These are phyloP conservation scores for Hyphodiscus sp. DNA, from an alignment of 2,329 filamentous ascomycete genomes.

Conservation along the genomic window DNA sequence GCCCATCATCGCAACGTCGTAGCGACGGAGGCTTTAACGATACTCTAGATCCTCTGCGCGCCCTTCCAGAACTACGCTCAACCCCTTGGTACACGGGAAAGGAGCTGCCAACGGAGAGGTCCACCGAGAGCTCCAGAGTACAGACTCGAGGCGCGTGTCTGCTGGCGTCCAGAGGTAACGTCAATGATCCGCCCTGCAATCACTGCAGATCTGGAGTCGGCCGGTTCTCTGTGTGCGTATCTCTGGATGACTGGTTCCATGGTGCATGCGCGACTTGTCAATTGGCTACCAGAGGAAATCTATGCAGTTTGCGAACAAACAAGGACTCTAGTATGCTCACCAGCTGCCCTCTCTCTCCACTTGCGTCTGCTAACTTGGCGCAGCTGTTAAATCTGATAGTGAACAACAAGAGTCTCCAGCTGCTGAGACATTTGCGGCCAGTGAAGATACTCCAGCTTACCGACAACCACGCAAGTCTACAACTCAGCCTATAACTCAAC, in stretches of 20 bases:
- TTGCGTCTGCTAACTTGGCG: not conserved
- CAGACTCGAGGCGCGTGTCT: constrained; percentile 20
- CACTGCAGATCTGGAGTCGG: constrained; percentile 15
- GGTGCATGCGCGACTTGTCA: constrained; percentile 24
- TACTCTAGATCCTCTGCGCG: constrained; percentile 10
- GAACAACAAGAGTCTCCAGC: not conserved
- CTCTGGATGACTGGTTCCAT: constrained; percentile 16
- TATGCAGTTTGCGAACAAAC: constrained; percentile 15
- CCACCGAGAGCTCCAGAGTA: constrained; percentile 11
- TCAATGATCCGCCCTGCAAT: constrained; percentile 16
- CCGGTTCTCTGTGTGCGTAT: constrained; percentile 17
- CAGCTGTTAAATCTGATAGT: not conserved
- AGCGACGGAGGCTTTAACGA: constrained; percentile 3
- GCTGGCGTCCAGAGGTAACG: constrained; percentile 15
- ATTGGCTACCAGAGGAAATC: constrained; percentile 18
- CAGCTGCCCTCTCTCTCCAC: constrained; percentile 4
- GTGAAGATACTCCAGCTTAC: not conserved
- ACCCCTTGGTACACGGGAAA: constrained; percentile 22
- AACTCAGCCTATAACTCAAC: not conserved
- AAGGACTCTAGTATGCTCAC: not conserved
- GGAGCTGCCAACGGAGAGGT: constrained; percentile 14
- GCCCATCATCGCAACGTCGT: not conserved
- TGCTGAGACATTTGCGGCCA: not conserved
- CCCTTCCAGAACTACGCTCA: constrained; percentile 17
- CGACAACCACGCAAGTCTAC: no score